These are phyloP conservation scores for Neospermospora avenae DNA, from an alignment of 2,329 filamentous ascomycete genomes.

Conservation along the genomic window DNA sequence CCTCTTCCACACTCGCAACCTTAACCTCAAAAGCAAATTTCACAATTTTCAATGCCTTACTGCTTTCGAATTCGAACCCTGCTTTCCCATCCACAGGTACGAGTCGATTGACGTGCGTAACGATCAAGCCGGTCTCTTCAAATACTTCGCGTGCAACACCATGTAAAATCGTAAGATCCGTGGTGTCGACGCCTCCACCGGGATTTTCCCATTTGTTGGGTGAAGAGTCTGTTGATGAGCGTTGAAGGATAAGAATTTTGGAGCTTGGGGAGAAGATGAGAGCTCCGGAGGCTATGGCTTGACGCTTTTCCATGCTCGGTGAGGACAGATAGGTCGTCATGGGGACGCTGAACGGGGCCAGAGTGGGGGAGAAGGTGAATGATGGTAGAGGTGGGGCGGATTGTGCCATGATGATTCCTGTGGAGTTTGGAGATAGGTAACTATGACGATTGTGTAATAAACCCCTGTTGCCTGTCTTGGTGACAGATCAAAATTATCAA, in stretches of 20 bases:
- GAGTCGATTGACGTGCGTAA: neutral
- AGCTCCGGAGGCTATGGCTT: conserved; percentile 3
- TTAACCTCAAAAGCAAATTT: conserved; percentile 19
- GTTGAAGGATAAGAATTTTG: conserved; percentile 14
- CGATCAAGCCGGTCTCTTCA: conserved; percentile 44
- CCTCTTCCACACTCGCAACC: neutral
- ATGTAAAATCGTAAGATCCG: conserved; percentile 42
- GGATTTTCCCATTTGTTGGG: conserved; percentile 48
- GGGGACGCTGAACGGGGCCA: neutral
- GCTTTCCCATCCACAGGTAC: neutral
- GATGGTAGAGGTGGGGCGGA: neutral
- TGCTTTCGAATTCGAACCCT: neutral
- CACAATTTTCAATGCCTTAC: neutral
- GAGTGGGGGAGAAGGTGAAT: conserved; percentile 1
- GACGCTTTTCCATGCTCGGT: neutral
- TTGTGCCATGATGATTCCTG: neutral
- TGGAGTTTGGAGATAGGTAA: too few species aligned
- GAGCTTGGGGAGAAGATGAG: neutral
- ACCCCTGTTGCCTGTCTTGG: too few species aligned
- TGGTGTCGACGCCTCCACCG: conserved; percentile 44
- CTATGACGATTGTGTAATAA: too few species aligned
- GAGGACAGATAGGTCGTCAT: neutral
- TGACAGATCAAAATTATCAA: too few species aligned
- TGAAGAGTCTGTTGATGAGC: conserved; percentile 8
- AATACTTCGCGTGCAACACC: conserved; percentile 46